Percentiles rank a stretch among this genome's conserved stretches.
Conservation (phyloP, 495 filamentous ascomycete species). For the Xanthoparmelia taractica region DNA sequence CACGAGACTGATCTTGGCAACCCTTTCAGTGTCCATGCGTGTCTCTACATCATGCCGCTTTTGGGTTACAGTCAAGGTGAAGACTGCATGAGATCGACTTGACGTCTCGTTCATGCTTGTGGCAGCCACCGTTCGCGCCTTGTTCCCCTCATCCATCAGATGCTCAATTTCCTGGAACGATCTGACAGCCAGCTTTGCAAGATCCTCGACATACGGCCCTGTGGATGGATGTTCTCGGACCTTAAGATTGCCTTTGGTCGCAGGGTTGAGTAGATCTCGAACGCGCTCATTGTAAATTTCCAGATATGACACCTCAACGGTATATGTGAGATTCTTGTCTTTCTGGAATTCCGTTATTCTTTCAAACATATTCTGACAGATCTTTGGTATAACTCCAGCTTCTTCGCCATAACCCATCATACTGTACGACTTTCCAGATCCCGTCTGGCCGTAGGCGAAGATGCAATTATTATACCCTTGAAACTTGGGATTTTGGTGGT, state of each 20-base stretch:
- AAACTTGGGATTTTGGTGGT: constrained; percentile 38
- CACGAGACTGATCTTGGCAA: constrained; percentile 94
- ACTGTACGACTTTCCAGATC: constrained; percentile 96
- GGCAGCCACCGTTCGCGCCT: constrained; percentile 93
- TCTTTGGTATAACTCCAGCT: constrained; percentile 91
- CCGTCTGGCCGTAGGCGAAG: constrained; percentile 98
- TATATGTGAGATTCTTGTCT: constrained; percentile 75
- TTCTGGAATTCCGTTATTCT: constrained; percentile 67
- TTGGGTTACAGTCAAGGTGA: constrained; percentile 91
- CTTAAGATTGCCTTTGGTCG: constrained; percentile 92
- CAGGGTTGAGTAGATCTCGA: constrained; percentile 89
- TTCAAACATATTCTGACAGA: constrained; percentile 95
- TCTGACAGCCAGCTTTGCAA: constrained; percentile 95
- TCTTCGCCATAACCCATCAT: constrained; percentile 99
- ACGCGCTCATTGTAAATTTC: constrained; percentile 99
- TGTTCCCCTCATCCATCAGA: constrained; percentile 99
- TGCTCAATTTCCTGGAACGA: constrained; percentile 94
- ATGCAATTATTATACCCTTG: constrained; percentile 99
- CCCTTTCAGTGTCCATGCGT: constrained; percentile 93
- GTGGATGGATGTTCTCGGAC: constrained; percentile 97
- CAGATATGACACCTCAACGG: constrained; percentile 96
- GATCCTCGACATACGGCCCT: constrained; percentile 94
- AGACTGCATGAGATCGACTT: constrained; percentile 95
- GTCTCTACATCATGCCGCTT: constrained; percentile 90
- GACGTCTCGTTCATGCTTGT: constrained; percentile 99